These are phyloP conservation scores for Bacidia rubella DNA, from an alignment of 495 filamentous ascomycete genomes.

Conservation along the genomic window DNA sequence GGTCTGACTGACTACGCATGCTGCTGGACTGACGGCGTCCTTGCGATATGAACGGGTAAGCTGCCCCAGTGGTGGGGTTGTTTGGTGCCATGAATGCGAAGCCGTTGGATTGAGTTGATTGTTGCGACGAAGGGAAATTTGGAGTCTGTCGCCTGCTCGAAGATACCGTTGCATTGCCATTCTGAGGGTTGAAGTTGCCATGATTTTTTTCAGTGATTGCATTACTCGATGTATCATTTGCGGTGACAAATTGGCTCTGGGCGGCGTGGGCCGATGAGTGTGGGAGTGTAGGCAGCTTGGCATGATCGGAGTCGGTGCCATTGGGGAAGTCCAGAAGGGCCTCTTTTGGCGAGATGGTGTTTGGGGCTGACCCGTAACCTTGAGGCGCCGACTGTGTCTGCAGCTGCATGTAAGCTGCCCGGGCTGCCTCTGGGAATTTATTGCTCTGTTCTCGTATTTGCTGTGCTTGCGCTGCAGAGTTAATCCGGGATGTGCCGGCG, in stretches of 20 bases:
- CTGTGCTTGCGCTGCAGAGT: slow-evolving; percentile 43
- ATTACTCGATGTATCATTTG: slow-evolving; percentile 18
- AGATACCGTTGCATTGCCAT: slow-evolving; percentile 4
- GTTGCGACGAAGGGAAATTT: slow-evolving; percentile 20
- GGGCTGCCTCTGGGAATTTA: slow-evolving; percentile 43
- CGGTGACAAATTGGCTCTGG: slow-evolving; percentile 15
- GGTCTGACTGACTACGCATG: slow-evolving; percentile 31
- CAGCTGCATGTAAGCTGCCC: slow-evolving; percentile 18
- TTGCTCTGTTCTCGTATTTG: slow-evolving; percentile 41
- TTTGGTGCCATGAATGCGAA: slow-evolving; percentile 31
- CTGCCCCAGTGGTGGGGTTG: slow-evolving; percentile 27
- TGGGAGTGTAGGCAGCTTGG: slow-evolving; percentile 53
- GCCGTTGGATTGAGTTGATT: slow-evolving; percentile 8
- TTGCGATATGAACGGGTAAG: slow-evolving; percentile 42
- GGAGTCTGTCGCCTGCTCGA: slow-evolving; percentile 7
- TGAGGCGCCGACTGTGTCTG: slow-evolving; percentile 14
- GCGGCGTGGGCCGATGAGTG: slow-evolving; percentile 16
- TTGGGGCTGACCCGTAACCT: slow-evolving; percentile 37
- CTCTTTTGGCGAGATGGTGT: slow-evolving; percentile 95
- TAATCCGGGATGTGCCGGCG: slow-evolving; percentile 29
- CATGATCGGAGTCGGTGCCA: slow-evolving; percentile 41
- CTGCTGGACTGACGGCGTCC: slow-evolving; percentile 25
- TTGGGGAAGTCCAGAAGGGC: slow-evolving; percentile 75
- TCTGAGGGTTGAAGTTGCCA: slow-evolving; percentile 21
- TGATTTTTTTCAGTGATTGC: slow-evolving; percentile 10